A percentile compares a stretch with the other conserved stretches of the same genome.
Conservation (phyloP, 495 filamentous ascomycete genomes). For the Daldinia caldariorum region DNA sequence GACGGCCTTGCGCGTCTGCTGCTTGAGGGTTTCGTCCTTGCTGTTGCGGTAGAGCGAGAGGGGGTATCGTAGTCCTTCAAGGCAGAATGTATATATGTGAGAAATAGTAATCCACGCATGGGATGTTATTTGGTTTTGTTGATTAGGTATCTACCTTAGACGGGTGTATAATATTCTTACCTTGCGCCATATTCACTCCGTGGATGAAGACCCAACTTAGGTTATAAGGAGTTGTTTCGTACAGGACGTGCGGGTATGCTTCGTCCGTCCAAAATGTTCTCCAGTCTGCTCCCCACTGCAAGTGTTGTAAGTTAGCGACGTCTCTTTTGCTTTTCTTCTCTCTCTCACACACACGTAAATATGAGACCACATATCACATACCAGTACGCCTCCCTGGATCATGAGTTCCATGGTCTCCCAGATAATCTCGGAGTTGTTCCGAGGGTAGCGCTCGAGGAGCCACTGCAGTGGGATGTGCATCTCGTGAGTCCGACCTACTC, state of each 20-base stretch:
- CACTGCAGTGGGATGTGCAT: constrained; percentile 56
- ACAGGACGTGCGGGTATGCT: constrained; percentile 29
- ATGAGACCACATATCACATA: too few relatives aligned
- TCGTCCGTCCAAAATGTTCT: constrained; percentile 35
- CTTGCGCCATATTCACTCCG: constrained; percentile 49
- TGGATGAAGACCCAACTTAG: constrained; percentile 45
- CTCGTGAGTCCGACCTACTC: constrained; percentile 43
- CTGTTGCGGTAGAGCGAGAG: constrained; percentile 45
- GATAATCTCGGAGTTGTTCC: constrained; percentile 40
- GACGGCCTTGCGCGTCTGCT: constrained; percentile 43
- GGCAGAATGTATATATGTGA: too few relatives aligned
- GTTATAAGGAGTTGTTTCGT: constrained; percentile 29
- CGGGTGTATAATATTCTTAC: constrained; percentile 21
- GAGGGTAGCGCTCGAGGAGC: constrained; percentile 60
- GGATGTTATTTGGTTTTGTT: neutral
- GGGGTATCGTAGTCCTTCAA: constrained; percentile 31
- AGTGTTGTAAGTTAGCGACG: neutral
- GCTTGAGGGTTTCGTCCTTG: constrained; percentile 38
- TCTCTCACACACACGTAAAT: too few relatives aligned
- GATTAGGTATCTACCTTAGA: too few relatives aligned
- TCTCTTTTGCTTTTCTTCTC: too few relatives aligned
- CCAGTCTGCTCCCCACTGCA: constrained; percentile 38
- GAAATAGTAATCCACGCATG: neutral
- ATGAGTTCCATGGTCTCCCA: constrained; percentile 49
- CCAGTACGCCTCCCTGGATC: constrained; percentile 25